Percentiles rank a stretch among this genome's conserved stretches.
These are phyloP conservation scores for Tylopilus microsporus DNA, from an alignment of 1,284 basidiomycete genomes.

Conservation along the genomic window DNA sequence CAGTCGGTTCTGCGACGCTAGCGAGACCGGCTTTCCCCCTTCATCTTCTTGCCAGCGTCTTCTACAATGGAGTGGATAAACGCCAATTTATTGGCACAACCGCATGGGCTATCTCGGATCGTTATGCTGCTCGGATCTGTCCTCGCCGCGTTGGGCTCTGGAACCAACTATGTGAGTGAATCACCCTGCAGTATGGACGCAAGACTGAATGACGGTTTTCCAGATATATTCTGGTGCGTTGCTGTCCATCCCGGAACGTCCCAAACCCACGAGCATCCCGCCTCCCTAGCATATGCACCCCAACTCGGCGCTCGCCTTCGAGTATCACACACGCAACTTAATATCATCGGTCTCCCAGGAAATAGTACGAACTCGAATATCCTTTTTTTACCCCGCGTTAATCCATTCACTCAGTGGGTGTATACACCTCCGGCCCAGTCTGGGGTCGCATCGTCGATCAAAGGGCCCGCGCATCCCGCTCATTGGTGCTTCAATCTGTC, in stretches of 20 bases:
- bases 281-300: constrained; percentile 65
- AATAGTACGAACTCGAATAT: constrained; percentile 42
- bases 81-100: too few species aligned
- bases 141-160: constrained; percentile 56
- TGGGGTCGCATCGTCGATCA: constrained; percentile 68
- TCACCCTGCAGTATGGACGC: constrained; percentile 12
- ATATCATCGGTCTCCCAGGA: constrained; percentile 66
- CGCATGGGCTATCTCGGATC: too few species aligned
- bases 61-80: too few species aligned
- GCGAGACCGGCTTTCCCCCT: too few species aligned
- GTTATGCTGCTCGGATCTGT: constrained; percentile 47
- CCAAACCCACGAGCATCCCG: neutral
- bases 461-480: constrained; percentile 56
- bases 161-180: constrained; percentile 65
- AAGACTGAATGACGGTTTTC: constrained; percentile 3
- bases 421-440: constrained; percentile 56
- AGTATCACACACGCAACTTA: constrained; percentile 71
- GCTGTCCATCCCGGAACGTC: neutral
- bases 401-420: constrained; percentile 45
- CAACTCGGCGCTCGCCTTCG: constrained; percentile 69
- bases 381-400: constrained; percentile 4
- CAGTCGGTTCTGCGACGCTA: too few species aligned
- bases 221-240: constrained; percentile 32
- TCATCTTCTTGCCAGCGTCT: too few species aligned
- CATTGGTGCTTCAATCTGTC: constrained; percentile 44